Percentiles rank a stretch among this genome's conserved stretches.
Evolutionary conservation across 1,139 yeast species (phyloP).

Genomic region (Lodderomyces jiufengensis): DNA sequence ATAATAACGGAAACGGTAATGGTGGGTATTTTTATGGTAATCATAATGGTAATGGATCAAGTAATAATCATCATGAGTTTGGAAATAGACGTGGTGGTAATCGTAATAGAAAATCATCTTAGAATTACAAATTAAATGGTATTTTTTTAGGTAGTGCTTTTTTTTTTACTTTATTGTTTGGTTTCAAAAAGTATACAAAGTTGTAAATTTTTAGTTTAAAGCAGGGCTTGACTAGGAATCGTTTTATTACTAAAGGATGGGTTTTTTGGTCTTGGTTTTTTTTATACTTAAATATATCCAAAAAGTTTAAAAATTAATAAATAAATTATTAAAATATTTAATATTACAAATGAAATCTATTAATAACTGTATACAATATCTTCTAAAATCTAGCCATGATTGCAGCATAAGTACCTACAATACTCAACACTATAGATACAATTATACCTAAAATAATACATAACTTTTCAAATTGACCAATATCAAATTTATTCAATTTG

Average conservation of each 20-base stretch:
- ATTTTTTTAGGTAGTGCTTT: no score
- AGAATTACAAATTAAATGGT: not conserved
- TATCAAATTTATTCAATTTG: conserved; percentile 47
- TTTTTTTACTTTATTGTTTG: not conserved
- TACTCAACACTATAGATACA: conserved; percentile 44
- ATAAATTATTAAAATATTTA: conserved; percentile 1
- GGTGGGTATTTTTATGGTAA: no score
- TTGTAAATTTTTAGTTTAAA: no score
- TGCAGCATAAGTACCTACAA: conserved; percentile 42
- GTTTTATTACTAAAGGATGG: no score
- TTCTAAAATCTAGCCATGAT: conserved; percentile 7
- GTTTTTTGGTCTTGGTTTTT: no score
- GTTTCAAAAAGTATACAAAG: no score
- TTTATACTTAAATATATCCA: no score
- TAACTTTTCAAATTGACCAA: conserved; percentile 34
- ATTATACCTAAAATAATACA: conserved; percentile 45
- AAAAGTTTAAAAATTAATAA: not conserved
- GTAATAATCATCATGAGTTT: conserved; percentile 16
- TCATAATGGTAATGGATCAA: no score
- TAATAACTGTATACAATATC: not conserved
- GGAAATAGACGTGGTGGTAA: conserved; percentile 9
- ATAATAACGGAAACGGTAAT: no score
- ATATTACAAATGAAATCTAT: not conserved
- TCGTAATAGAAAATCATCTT: conserved; percentile 1
- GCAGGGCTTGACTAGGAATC: no score